Evolutionary conservation across 805 yeast species (phyloP).

Genomic region (Nakazawaea ernobii): DNA sequence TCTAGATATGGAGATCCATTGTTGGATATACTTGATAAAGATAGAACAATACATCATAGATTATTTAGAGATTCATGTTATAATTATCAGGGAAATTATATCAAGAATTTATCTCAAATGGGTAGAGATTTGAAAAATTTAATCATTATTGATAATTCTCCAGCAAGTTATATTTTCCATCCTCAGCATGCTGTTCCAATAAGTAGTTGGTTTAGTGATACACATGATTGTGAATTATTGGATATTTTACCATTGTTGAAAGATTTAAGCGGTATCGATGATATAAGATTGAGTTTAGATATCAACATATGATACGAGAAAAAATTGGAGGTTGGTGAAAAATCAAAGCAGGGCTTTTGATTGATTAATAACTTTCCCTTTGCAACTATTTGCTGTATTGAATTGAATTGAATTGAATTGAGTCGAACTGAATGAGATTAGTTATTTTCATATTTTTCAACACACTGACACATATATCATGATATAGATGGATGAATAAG

Average conservation of each 20-base stretch:
- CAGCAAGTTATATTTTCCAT: conserved; percentile 96
- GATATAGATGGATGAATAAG: no score
- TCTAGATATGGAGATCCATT: conserved; percentile 95
- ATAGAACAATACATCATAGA: conserved; percentile 77
- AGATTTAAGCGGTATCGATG: conserved; percentile 80
- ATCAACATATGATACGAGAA: conserved; percentile 40
- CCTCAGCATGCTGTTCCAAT: conserved; percentile 98
- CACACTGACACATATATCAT: no score
- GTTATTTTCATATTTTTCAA: background rate
- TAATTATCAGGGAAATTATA: conserved; percentile 90
- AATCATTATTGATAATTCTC: conserved; percentile 93
- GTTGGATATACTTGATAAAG: conserved; percentile 79
- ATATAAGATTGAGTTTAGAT: conserved; percentile 82
- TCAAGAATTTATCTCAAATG: conserved; percentile 87
- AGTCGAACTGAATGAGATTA: no score
- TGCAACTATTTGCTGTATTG: no score
- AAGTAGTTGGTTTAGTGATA: conserved; percentile 96
- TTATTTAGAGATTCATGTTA: conserved; percentile 92
- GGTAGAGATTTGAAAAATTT: conserved; percentile 86
- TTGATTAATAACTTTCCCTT: no score
- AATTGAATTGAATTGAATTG: no score
- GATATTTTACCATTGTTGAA: conserved; percentile 89
- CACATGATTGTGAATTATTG: conserved; percentile 91
- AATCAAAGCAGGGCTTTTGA: background rate
- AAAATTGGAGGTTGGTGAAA: background rate